Percentiles rank a stretch among this genome's conserved stretches.
These are phyloP conservation scores for Leccinum ochraceum DNA, from an alignment of 768 basidiomycete genomes.

Conservation along the genomic window DNA sequence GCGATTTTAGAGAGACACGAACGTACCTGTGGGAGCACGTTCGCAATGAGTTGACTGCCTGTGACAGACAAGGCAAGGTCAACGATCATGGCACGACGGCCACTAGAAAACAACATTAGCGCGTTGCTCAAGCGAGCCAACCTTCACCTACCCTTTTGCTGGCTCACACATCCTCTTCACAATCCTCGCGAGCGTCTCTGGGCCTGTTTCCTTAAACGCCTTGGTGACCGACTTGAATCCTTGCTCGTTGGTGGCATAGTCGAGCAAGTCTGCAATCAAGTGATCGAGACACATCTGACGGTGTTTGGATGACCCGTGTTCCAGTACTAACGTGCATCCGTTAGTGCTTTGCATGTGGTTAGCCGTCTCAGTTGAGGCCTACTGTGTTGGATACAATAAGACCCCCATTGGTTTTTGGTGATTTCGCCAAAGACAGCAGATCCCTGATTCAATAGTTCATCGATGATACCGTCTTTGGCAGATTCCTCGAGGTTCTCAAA, in stretches of 20 bases:
- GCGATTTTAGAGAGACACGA: not conserved
- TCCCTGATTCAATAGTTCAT: conserved; percentile 79
- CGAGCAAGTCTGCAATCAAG: conserved; percentile 71
- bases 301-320: conserved; percentile 79
- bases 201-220: conserved; percentile 82
- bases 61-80: conserved; percentile 82
- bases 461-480: conserved; percentile 83
- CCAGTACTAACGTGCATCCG: conserved; percentile 55
- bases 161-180: conserved; percentile 86
- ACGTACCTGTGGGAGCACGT: conserved; percentile 72
- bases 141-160: conserved; percentile 61
- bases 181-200: conserved; percentile 71
- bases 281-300: conserved; percentile 77
- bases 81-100: conserved; percentile 82
- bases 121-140: not conserved
- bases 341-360: conserved; percentile 6
- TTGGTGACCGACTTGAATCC: conserved; percentile 88
- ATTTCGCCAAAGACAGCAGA: conserved; percentile 69
- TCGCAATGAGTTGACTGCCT: conserved; percentile 84
- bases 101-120: conserved; percentile 38
- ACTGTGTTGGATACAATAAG: conserved; percentile 88
- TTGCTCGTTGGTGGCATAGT: conserved; percentile 81
- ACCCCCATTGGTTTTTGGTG: conserved; percentile 86
- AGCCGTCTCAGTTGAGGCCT: conserved; percentile 30
- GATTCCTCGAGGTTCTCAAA: conserved; percentile 84